Evolutionary conservation across 257 asterid genomes (phyloP).

Genomic region (Agastache rugosa): DNA sequence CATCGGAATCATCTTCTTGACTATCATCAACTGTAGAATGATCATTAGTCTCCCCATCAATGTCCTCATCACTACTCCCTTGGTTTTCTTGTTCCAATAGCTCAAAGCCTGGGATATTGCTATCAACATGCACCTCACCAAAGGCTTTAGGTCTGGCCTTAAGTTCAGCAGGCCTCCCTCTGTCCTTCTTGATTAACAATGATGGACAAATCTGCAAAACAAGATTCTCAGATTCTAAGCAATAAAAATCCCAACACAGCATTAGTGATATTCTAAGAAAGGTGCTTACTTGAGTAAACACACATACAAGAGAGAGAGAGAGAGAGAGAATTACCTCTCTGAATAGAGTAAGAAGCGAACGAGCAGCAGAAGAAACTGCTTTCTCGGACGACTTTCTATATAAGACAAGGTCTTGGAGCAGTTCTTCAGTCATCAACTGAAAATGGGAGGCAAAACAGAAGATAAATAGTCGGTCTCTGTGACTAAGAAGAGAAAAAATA

Average conservation of each 20-base stretch:
- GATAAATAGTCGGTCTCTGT: slow-evolving; percentile 9
- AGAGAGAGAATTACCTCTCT: slow-evolving; percentile 68
- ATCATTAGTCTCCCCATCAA: slow-evolving; percentile 40
- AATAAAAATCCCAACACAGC: background rate
- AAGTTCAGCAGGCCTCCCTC: slow-evolving; percentile 78
- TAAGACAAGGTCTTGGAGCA: slow-evolving; percentile 94
- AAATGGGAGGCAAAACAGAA: slow-evolving; percentile 28
- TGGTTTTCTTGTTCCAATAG: slow-evolving; percentile 62
- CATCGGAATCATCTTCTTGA: slow-evolving; percentile 45
- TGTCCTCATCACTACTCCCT: slow-evolving; percentile 53
- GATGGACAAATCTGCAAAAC: slow-evolving; percentile 86
- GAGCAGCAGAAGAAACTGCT: slow-evolving; percentile 88
- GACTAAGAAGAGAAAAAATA: slow-evolving; percentile 12
- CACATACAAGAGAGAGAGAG: background rate
- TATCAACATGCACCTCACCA: slow-evolving; percentile 76
- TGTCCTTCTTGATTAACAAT: slow-evolving; percentile 80
- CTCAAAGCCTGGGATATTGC: slow-evolving; percentile 83
- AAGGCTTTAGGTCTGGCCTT: slow-evolving; percentile 87
- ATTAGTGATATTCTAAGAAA: background rate
- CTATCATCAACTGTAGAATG: slow-evolving; percentile 42
- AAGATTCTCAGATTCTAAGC: slow-evolving; percentile 20
- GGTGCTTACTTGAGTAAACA: background rate
- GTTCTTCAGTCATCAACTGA: slow-evolving; percentile 98
- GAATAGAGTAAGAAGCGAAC: slow-evolving; percentile 81
- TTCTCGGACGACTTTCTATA: slow-evolving; percentile 88